Evolutionary conservation across 176 grass and related monocot species (phyloP).

Genomic region (Carex scoparia): DNA sequence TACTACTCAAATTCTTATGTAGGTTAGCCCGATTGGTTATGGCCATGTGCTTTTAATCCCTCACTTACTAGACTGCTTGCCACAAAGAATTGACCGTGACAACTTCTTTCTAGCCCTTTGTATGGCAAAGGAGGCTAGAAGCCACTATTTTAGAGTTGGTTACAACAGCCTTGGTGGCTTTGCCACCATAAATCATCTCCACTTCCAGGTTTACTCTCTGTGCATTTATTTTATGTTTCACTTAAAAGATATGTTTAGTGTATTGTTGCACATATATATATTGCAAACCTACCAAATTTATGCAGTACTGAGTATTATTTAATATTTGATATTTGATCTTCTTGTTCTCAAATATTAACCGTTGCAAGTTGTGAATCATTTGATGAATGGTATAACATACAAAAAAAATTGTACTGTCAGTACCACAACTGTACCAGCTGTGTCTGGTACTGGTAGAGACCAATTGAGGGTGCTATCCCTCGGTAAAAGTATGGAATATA

Average conservation of each 20-base stretch:
- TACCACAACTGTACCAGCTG: background rate
- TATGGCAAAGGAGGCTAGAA: conserved; percentile 64
- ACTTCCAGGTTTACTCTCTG: conserved; percentile 54
- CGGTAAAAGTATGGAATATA: background rate
- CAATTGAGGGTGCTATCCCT: background rate
- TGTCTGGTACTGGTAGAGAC: background rate
- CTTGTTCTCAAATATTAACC: background rate
- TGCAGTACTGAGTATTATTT: background rate
- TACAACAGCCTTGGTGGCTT: conserved; percentile 97
- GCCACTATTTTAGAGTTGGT: conserved; percentile 74
- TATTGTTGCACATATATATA: background rate
- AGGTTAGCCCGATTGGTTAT: conserved; percentile 78
- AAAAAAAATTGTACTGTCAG: background rate
- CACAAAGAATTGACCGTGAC: conserved; percentile 78
- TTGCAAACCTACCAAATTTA: background rate
- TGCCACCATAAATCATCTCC: conserved; percentile 78
- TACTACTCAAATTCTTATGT: background rate
- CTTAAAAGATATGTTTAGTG: background rate
- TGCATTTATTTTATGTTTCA: background rate
- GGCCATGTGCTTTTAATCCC: conserved; percentile 88
- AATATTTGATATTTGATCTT: background rate
- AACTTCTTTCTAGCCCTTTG: conserved; percentile 74
- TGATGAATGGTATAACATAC: background rate
- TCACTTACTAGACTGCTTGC: conserved; percentile 55
- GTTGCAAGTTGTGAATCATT: background rate